Base-by-base conservation (phyloP, 1,139 yeast species). In the Blastobotrys buckinghamii region DNA sequence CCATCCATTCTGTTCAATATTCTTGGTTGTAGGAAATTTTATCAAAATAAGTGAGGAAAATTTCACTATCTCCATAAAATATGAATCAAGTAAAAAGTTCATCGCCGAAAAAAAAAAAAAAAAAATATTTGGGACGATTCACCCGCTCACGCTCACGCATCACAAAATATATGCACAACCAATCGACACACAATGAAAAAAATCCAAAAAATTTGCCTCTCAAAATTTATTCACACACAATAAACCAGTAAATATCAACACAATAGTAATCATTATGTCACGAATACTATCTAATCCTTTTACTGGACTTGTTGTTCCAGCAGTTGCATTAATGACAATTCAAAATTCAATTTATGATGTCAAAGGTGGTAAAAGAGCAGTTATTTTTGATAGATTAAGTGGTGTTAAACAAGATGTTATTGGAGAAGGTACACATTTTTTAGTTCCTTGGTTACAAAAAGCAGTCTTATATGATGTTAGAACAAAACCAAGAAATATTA, bases 401-500 rank as follows among this genome's bases (percentile, higher is more conserved):
- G 99, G 99, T 73, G 96, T 92, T 49, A 84, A 87, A 68, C 82
- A 81, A 59, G 73, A 73, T 13, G 97, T 92, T 26, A 75, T 89
- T 55, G 97, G 97, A 29, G 99, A 92, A 71, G 99, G 99, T 50
- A 87, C 97, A 33, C 97, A 92, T 68, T 92, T 92, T 67, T 74
- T 90, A 55, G 70, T 92, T 48, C 99, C 99, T 43, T 92, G 99
- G 98, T 75, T 92, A 54, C 98, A 92, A 67, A 82, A 79, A 65
- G 95, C 98, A 2, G 77, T 92, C 50, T 70, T 89, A 33, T 94
- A 79, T 66, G 98, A 94, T 64, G 96, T 94, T 42, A 79, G 97
- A 64, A 90, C 97, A 26, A 79, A 77, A 59, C 98, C 99, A 36
- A 84, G 94, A 70, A 87, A 87, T 56, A 90, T 92, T 62, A 82